These are phyloP conservation scores for Cryomyces antarcticus DNA, from an alignment of 495 filamentous ascomycete genomes.

Conservation along the genomic window DNA sequence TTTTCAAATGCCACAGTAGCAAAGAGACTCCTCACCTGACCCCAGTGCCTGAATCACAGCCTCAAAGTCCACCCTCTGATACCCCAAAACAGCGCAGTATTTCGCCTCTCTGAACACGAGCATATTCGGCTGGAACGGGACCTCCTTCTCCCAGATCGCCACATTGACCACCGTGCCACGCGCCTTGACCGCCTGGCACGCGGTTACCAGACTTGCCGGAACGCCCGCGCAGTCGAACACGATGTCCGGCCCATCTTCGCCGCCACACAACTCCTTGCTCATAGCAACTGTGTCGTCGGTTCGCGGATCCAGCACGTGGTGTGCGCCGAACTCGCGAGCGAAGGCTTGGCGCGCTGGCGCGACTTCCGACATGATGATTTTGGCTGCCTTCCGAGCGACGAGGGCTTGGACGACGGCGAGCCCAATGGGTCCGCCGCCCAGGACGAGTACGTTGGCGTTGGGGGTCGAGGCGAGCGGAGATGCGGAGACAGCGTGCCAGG, in stretches of 20 bases:
- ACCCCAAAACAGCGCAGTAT: slow-evolving; percentile 14
- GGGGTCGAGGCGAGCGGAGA: slow-evolving; percentile 5
- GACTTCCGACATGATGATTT: slow-evolving; percentile 14
- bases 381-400: slow-evolving; percentile 6
- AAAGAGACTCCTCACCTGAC: slow-evolving; percentile 1
- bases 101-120: slow-evolving; percentile 15
- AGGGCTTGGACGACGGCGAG: slow-evolving; percentile 12
- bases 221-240: slow-evolving; percentile 20
- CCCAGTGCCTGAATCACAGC: slow-evolving; percentile 15
- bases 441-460: slow-evolving; percentile 4
- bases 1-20: not conserved
- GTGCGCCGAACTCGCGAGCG: slow-evolving; percentile 14
- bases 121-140: slow-evolving; percentile 17
- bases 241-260: slow-evolving; percentile 10
- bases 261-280: slow-evolving; percentile 9
- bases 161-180: slow-evolving; percentile 17
- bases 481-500: slow-evolving; percentile 14
- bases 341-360: slow-evolving; percentile 13
- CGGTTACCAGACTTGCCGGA: slow-evolving; percentile 8
- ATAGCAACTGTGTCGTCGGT: slow-evolving; percentile 8
- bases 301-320: slow-evolving; percentile 14
- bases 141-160: slow-evolving; percentile 17
- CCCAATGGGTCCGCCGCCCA: slow-evolving; percentile 15
- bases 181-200: slow-evolving; percentile 9
- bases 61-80: slow-evolving; percentile 17